Base-by-base conservation (phyloP, 164 flowering plant species). In the Sextonia rubra region DNA sequence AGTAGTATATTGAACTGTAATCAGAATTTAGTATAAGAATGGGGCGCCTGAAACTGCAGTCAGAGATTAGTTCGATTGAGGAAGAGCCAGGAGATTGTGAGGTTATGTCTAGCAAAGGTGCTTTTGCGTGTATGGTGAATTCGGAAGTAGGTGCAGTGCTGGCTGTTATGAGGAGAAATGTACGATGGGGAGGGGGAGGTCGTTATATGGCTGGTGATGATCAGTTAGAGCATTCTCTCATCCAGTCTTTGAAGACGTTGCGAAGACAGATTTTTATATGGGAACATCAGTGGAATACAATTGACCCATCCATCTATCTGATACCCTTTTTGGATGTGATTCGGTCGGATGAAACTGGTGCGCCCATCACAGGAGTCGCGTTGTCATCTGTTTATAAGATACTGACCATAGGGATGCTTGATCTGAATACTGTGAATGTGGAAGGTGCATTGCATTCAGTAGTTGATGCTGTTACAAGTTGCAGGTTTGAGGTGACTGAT, bases 401-500 rank as follows among this genome's bases (percentile, higher is more conserved):
- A 55, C 22, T 85, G 64, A 73, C 80, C 18, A 77, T 85, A 44
- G 84, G 80, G 58, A 73, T 81, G 15, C 80, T 85, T 66, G 84
- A 85, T 77, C 78, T 80, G 22, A 75, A 69, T 49, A 81, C 87
- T 18, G 80, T 74, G 55, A 80, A 81, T 72, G 80, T 80, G 17
- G 82, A 77, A 66, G 82, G 78, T 66, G 82, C 84, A 37, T 78
- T 85, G 84, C 83, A 81, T 69, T 70, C 72, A 60, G 79, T 83
- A 47, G 84, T 85, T 67, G 84, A 85, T 63, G 84, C 86, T 8
- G 87, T 85, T 75, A 85, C 87, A 37, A 85, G 84, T 78, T 85
- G 87, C 74, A 72, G 86, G 29, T 85, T 85, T 72, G 87, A 85
- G 80, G 84, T 83, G 75, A 83, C 86, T n/a, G 87, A 85, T 72